These are phyloP conservation scores for Cyberlindnera petersonii DNA, from an alignment of 805 yeast genomes.

Conservation along the genomic window DNA sequence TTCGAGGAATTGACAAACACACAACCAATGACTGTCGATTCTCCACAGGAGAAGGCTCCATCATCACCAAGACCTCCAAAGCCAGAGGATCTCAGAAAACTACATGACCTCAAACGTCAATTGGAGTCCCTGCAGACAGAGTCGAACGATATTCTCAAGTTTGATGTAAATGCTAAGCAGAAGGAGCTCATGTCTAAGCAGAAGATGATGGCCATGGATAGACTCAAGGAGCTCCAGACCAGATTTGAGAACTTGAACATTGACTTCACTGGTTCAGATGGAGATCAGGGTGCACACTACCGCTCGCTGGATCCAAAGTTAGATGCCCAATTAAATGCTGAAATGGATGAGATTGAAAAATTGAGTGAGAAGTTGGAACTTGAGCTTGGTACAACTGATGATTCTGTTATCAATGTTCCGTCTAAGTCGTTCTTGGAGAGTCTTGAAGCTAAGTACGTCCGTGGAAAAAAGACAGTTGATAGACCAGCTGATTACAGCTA, in stretches of 20 bases:
- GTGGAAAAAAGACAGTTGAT: conserved; percentile 38
- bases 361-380: conserved; percentile 22
- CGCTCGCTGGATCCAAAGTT: conserved; percentile 34
- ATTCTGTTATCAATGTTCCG: conserved; percentile 9
- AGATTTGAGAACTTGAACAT: conserved; percentile 63
- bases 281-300: conserved; percentile 17
- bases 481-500: conserved; percentile 17
- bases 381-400: conserved; percentile 12
- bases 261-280: conserved; percentile 35
- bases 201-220: conserved; percentile 62
- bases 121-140: conserved; percentile 63
- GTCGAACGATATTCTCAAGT: conserved; percentile 72
- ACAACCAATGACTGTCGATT: conserved; percentile 16
- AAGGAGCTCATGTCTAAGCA: conserved; percentile 56
- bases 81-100: conserved; percentile 52
- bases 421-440: conserved; percentile 26
- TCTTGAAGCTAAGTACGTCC: conserved; percentile 42
- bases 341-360: conserved; percentile 30
- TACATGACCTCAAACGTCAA: conserved; percentile 52
- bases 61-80: conserved; percentile 28
- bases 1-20: conserved; percentile 48
- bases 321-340: conserved; percentile 37
- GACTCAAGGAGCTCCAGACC: conserved; percentile 66
- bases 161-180: conserved; percentile 47
- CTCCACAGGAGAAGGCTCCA: conserved; percentile 27